phyloP scores from a whole-genome alignment of 2,329 filamentous ascomycete genomes.

The Pleurostoma richardsiae region DNA sequence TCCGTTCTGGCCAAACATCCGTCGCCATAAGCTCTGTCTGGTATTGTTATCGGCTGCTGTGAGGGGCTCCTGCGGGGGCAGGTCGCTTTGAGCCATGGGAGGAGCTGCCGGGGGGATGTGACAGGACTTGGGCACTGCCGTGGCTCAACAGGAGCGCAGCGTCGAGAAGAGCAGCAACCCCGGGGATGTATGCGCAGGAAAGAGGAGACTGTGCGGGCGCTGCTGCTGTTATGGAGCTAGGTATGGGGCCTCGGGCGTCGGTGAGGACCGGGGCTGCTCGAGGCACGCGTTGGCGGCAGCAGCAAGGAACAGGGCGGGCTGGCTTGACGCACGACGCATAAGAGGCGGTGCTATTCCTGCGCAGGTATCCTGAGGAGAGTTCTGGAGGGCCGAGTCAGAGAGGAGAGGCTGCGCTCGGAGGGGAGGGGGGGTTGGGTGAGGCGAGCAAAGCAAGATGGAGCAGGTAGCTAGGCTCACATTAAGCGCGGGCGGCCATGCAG shows the following conservation, averaged over 20 bases:
- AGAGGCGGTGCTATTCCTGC: neutral
- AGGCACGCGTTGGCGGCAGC: neutral
- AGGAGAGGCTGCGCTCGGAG: neutral
- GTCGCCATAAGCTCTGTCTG: constrained; percentile 18
- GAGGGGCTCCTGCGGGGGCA: constrained; percentile 8
- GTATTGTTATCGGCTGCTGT: constrained; percentile 10
- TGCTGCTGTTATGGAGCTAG: neutral
- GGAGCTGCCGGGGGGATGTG: constrained; percentile 1
- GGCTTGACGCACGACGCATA: neutral
- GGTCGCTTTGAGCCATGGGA: constrained; percentile 19
- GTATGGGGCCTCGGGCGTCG: neutral
- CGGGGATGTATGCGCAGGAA: neutral
- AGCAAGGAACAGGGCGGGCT: neutral
- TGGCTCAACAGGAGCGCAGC: neutral
- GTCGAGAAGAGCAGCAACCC: neutral
- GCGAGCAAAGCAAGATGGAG: neutral
- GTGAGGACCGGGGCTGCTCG: neutral
- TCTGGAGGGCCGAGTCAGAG: too few relatives aligned
- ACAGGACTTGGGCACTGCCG: neutral
- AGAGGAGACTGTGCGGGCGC: neutral
- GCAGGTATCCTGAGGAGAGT: neutral
- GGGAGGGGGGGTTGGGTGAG: neutral
- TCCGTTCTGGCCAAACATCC: constrained; percentile 15
- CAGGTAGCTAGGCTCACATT: neutral
- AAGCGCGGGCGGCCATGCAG: constrained; percentile 7